Base-by-base conservation (phyloP, 306 rosid genomes). In the Gleditsia sinensis region DNA sequence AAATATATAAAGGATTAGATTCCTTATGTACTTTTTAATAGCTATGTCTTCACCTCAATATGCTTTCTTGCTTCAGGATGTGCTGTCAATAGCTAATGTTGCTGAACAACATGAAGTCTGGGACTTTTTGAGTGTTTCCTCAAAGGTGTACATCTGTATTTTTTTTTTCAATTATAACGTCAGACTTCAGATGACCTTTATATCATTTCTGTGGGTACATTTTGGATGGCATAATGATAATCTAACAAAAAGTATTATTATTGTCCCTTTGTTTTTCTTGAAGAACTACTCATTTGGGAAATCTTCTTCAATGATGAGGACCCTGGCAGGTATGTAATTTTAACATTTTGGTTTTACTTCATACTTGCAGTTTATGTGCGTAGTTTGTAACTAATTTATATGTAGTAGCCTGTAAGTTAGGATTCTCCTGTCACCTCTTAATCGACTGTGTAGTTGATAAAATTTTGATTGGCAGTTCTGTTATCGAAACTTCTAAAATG, bases 71-170 rank as follows among this genome's bases (percentile, higher is more conserved):
- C 79, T 76, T 69, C 80, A 95, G 99, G 97, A 92, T 62, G 88
- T 95, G 57, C 76, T 95, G 77, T 95, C 94, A 33, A 92, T 95
- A 80, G 92, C 99, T 69, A 92, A 95, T 67, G 90, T 95, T 79
- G 97, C 98, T 9, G 98, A 95, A 82, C 98, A 88, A 67, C 99
- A 95, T 69, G 99, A 95, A 85, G 98, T 95, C 32, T 95, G 98
- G 98, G 99, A 95, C 75, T 95, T 95, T 78, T 84, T 95, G 61
- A 90, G 99, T 81, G 88, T 30, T 83, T 88, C 98, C 42, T 95
- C 99, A 39, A 88, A 92, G 99, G 99, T 95, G 81, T 78, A 59
- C 59, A 30, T 78, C 13, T 50, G 48, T 68, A 8, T 34, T 68
- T 81, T 10, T 32, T 39, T 43, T 78, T 55, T 37, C 59, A 76